Base-by-base conservation (phyloP, 495 filamentous ascomycete species). In the Annulohypoxylon nitens region DNA sequence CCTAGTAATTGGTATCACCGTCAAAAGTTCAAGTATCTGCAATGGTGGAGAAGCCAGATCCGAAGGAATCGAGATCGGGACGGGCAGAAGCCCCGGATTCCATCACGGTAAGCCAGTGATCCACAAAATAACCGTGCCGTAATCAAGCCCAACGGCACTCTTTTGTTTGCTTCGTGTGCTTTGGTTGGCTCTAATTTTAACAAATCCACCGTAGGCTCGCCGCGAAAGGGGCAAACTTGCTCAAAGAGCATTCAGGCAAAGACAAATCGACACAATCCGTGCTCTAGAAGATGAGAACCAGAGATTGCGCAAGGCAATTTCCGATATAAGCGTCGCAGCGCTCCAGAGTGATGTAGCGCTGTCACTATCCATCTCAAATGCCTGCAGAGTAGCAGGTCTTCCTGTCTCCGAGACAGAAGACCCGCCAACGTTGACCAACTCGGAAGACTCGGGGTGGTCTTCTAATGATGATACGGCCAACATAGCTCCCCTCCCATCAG, bases 231-330 rank as follows among this genome's bases (percentile, higher is more conserved):
- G 73, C 23, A 70, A 71, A 45, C 30, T 75, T 10, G 73, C 73
- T 54, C 73, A 75, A 30, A 51, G 73, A 41, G 73, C 73, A 18
- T 75, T 75, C 53, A 67, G 73, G 36, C 73, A 75, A 20, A 62
- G 73, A 36, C 73, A 75, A 34, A 75, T 75, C 34, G 69, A 75
- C 25, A 75, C 68, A 3, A 75, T 75, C 43, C 58, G 64, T 12
- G 51, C 10, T 16, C 10, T 75, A 2, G 64, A 68, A 36, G 59
- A 67, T 2, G 73, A 70, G 34, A 75, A 75, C n/a, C 51, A 61
- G 41, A 64, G n/a, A 25, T 25, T 75, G 12, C 73, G 67, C 10
- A 45, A 66, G 3, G 73, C 68, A 2, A 75, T 75, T 36, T 34
- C 45, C 9, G 41, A 61, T 4, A 71, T 75, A 45, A 47, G 63